Conservation (phyloP, 768 basidiomycete species). For the Cyathus striatus region DNA sequence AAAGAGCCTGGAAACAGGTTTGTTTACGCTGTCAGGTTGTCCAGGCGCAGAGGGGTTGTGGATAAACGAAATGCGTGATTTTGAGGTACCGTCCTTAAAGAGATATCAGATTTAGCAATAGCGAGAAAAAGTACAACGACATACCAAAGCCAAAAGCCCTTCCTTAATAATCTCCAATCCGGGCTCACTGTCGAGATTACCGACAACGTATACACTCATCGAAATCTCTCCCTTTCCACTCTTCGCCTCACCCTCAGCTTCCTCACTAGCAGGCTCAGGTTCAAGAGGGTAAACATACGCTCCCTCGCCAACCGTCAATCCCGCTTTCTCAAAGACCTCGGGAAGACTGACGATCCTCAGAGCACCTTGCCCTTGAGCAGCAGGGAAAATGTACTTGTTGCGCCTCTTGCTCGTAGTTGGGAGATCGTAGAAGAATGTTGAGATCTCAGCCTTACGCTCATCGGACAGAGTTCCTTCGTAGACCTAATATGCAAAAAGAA, state of each 20-base stretch:
- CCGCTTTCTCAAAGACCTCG: constrained; percentile 43
- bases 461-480: constrained; percentile 56
- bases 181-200: constrained; percentile 65
- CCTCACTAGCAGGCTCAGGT: constrained; percentile 11
- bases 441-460: constrained; percentile 40
- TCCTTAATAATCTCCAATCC: constrained; percentile 60
- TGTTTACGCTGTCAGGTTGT: constrained; percentile 10
- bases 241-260: neutral
- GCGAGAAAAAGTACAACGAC: constrained; percentile 11
- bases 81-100: constrained; percentile 36
- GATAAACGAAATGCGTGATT: constrained; percentile 66
- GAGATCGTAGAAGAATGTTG: constrained; percentile 87
- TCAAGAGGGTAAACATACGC: constrained; percentile 65
- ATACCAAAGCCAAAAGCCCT: constrained; percentile 61
- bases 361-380: constrained; percentile 33
- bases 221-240: constrained; percentile 20
- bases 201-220: constrained; percentile 60
- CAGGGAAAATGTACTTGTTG: constrained; percentile 73
- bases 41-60: constrained; percentile 52
- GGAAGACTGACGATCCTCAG: constrained; percentile 52
- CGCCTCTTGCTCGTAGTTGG: constrained; percentile 65
- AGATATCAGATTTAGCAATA: constrained; percentile 3
- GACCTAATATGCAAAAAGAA: constrained; percentile 33
- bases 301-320: constrained; percentile 32
- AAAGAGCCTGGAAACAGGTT: constrained; percentile 38